Evolutionary conservation across 352 stramenopile species (phyloP).

Genomic region (Pelagophyceae sp.): DNA sequence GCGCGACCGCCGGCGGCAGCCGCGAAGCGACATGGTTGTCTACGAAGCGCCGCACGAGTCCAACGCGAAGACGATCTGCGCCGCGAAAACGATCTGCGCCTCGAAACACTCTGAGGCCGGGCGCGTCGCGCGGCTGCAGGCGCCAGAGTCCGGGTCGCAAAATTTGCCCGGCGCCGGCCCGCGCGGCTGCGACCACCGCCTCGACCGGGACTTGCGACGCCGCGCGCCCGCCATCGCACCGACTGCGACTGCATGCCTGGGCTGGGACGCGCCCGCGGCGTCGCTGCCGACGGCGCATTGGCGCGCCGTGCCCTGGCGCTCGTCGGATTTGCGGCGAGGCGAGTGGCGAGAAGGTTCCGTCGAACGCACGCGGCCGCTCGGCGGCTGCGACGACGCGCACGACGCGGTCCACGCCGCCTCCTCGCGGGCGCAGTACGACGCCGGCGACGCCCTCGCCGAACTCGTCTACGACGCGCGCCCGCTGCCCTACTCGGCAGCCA

Average conservation of each 20-base stretch:
- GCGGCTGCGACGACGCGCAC: too few relatives aligned
- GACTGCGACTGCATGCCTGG: not conserved
- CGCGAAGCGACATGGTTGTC: not conserved
- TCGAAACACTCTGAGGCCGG: not conserved
- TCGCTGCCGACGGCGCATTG: not conserved
- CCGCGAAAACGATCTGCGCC: not conserved
- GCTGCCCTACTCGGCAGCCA: too few relatives aligned
- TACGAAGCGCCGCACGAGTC: not conserved
- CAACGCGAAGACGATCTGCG: not conserved
- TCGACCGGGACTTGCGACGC: not conserved
- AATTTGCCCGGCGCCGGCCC: not conserved
- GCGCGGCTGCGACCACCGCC: not conserved
- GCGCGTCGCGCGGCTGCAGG: too few relatives aligned
- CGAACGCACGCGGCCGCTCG: too few relatives aligned
- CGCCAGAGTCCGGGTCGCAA: too few relatives aligned
- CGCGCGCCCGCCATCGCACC: not conserved
- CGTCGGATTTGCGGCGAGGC: not conserved
- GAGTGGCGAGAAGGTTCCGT: not conserved
- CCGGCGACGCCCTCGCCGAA: too few relatives aligned
- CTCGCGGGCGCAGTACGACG: too few relatives aligned
- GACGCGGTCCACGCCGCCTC: too few relatives aligned
- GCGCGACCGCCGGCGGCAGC: not conserved
- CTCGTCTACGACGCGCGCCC: too few relatives aligned
- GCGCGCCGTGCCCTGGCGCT: not conserved
- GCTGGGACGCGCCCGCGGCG: not conserved